These are phyloP conservation scores for Stephanodiscus triporus DNA, from an alignment of 108 stramenopile species.

Conservation along the genomic window DNA sequence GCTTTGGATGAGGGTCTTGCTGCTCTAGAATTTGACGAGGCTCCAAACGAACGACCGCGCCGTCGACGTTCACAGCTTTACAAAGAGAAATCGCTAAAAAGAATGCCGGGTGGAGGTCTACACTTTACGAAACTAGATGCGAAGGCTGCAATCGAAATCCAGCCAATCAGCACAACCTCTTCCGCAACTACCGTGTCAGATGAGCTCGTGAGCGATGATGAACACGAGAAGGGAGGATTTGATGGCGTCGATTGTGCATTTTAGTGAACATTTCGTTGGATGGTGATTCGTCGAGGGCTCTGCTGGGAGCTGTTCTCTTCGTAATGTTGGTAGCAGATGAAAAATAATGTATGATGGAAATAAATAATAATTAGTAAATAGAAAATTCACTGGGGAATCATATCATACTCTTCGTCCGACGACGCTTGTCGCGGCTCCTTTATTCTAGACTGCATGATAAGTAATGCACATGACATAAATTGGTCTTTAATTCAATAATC, in stretches of 20 bases:
- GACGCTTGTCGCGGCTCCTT: no score
- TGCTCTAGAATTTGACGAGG: constrained; percentile 59
- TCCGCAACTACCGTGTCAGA: constrained; percentile 10
- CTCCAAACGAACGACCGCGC: constrained; percentile 26
- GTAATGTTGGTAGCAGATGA: no score
- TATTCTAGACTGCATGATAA: no score
- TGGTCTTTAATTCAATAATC: no score
- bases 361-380: no score
- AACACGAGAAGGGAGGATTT: constrained; percentile 48
- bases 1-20: constrained; percentile 86
- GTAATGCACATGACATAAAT: no score
- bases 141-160: background rate
- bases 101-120: constrained; percentile 24
- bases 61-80: constrained; percentile 36
- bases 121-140: constrained; percentile 34
- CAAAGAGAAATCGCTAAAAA: constrained; percentile 25
- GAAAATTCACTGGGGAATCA: no score
- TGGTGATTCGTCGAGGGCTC: no score
- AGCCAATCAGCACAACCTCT: constrained; percentile 2
- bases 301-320: no score
- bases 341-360: no score
- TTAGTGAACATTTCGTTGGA: no score
- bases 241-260: constrained; percentile 49
- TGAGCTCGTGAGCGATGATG: constrained; percentile 29
- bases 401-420: no score